These are phyloP conservation scores for Metarhizium robertsii DNA, from an alignment of 2,329 filamentous ascomycete species.

Conservation along the genomic window DNA sequence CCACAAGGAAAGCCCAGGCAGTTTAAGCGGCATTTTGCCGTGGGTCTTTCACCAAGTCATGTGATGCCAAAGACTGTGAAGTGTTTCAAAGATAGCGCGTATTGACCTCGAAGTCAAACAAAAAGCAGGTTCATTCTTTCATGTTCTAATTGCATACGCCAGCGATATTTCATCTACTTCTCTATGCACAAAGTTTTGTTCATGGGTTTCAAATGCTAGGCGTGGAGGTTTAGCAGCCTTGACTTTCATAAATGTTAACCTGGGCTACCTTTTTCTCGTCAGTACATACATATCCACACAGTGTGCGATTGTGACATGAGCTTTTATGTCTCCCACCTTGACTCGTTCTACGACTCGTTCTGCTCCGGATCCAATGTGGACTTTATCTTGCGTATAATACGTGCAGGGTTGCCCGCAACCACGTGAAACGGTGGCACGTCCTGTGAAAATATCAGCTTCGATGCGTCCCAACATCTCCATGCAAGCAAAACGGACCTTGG, in stretches of 20 bases:
- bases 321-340: neutral
- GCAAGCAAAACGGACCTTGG: conserved; percentile 55
- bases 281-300: too few species aligned
- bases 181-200: too few species aligned
- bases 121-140: too few species aligned
- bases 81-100: neutral
- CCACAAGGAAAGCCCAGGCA: neutral
- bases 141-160: too few species aligned
- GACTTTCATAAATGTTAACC: too few species aligned
- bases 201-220: too few species aligned
- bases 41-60: neutral
- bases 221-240: too few species aligned
- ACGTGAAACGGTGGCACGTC: conserved; percentile 20
- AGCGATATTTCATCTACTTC: too few species aligned
- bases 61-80: neutral
- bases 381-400: conserved; percentile 3
- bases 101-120: too few species aligned
- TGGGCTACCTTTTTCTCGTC: too few species aligned
- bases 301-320: too few species aligned
- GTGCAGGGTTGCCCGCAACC: conserved; percentile 18
- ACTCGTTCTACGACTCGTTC: neutral
- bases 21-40: conserved; percentile 9
- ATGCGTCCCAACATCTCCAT: conserved; percentile 48
- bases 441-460: conserved; percentile 21
- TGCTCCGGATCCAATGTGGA: neutral